Conservation (phyloP, 2,329 filamentous ascomycete species). For the Alternaria rosae region DNA sequence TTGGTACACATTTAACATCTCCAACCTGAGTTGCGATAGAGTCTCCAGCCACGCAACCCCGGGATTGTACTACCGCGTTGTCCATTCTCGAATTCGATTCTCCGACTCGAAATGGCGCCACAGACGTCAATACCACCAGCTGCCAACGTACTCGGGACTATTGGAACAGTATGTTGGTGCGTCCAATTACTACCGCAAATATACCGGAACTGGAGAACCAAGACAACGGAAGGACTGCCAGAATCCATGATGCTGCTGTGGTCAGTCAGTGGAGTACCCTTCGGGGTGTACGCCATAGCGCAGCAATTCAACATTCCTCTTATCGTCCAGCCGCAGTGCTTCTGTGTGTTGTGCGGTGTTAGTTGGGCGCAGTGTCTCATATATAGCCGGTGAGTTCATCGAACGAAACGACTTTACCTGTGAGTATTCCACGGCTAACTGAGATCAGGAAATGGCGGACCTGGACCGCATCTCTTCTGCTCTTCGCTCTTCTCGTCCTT, state of each 20-base stretch:
- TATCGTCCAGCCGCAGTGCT: conserved; percentile 59
- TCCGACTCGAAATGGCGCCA: conserved; percentile 26
- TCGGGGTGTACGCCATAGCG: conserved; percentile 66
- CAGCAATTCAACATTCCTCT: conserved; percentile 54
- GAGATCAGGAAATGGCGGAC: conserved; percentile 47
- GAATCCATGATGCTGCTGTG: conserved; percentile 75
- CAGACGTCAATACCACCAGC: conserved; percentile 54
- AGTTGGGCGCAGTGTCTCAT: conserved; percentile 59
- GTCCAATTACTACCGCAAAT: conserved; percentile 59
- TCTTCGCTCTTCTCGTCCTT: conserved; percentile 34
- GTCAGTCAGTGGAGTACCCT: conserved; percentile 69
- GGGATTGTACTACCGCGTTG: neutral
- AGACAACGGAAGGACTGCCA: conserved; percentile 70
- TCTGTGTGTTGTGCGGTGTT: conserved; percentile 55
- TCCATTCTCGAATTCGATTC: neutral
- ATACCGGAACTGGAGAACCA: conserved; percentile 69
- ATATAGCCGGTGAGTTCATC: conserved; percentile 52
- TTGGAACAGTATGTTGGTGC: conserved; percentile 61
- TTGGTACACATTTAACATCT: neutral
- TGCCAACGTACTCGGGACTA: conserved; percentile 65
- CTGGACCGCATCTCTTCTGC: conserved; percentile 37
- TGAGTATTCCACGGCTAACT: neutral
- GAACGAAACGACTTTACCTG: neutral
- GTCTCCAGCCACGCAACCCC: neutral
- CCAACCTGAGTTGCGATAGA: neutral